Base-by-base conservation (phyloP, 148 eudicot species). In the Suaeda aralocaspica region DNA sequence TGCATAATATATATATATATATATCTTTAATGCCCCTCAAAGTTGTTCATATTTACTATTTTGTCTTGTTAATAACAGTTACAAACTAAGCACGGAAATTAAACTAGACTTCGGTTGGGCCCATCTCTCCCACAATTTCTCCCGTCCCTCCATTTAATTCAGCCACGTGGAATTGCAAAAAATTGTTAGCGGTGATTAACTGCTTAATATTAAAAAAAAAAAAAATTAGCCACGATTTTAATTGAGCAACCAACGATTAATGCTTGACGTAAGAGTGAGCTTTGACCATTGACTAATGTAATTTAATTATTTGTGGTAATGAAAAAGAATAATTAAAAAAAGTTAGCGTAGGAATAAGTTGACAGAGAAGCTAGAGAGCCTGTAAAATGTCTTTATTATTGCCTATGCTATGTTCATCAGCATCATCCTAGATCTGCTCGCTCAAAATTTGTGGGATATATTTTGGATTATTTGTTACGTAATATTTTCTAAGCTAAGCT, bases 401-500 rank as follows among this genome's bases (percentile, higher is more conserved):
- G 57, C 15, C 0, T n/a, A 34, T 25, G 4, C 57, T 71, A 48
- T 58, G 60, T 48, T 74, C 8, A 8, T 1, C 50, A 67, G 71
- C 59, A 57, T 58, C 71, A 24, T 30, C 46, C 55, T 57, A 73
- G 65, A 73, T 73, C 76, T 73, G 34, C 33, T 42, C 24, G 7
- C 44, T 58, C 58, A 67, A 30, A 28, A 5, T 55, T 72, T 64
- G 28, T 64, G 33, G 62, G 70, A 72, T 29, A 1, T 42, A 42
- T 9, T 5, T 46, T 72, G 3, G 13, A 30, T 2, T 6, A 15
- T 66, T 65, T 42, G 39, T 51, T 59, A 55, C 45, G 30, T 64
- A 72, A 28, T 21, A 50, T 52, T 72, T 21, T 71, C 61, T 36
- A 62, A 33, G 59, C 59, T 28, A 50, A 61, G 25, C 12, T 53